Conservation (phyloP, 805 yeast genomes). For the Barnettozyma sucrosica region DNA sequence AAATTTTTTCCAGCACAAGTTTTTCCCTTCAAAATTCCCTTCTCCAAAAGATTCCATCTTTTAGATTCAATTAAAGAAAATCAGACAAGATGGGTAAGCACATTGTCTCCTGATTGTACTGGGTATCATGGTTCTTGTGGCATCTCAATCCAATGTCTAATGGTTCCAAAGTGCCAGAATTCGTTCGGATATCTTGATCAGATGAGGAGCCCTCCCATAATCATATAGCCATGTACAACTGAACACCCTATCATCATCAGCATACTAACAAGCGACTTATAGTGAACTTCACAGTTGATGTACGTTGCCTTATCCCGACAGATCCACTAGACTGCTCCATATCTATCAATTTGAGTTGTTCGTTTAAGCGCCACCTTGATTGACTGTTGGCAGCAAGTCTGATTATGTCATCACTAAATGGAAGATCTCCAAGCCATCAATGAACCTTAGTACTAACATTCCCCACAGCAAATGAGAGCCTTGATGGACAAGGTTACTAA, state of each 20-base stretch:
- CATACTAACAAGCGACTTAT: conserved; percentile 18
- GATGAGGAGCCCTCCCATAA: neutral
- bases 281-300: conserved; percentile 58
- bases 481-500: conserved; percentile 99
- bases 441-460: conserved; percentile 15
- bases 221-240: neutral
- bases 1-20: conserved; percentile 8
- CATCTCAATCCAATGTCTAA: neutral
- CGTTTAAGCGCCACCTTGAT: neutral
- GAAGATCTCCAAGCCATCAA: neutral
- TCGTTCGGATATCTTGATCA: no score
- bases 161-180: neutral
- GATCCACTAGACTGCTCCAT: no score
- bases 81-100: conserved; percentile 27
- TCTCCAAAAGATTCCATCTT: conserved; percentile 7
- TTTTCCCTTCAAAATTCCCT: conserved; percentile 5
- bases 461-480: conserved; percentile 79
- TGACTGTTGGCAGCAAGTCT: neutral
- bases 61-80: conserved; percentile 15
- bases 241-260: neutral
- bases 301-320: conserved; percentile 12
- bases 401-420: conserved; percentile 2
- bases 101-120: neutral
- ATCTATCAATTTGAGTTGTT: neutral
- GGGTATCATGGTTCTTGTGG: neutral